Evolutionary conservation across 306 rosid species (phyloP), one percentile per base, ranked within the genome.

Genomic region (Cucurbita moschata): DNA sequence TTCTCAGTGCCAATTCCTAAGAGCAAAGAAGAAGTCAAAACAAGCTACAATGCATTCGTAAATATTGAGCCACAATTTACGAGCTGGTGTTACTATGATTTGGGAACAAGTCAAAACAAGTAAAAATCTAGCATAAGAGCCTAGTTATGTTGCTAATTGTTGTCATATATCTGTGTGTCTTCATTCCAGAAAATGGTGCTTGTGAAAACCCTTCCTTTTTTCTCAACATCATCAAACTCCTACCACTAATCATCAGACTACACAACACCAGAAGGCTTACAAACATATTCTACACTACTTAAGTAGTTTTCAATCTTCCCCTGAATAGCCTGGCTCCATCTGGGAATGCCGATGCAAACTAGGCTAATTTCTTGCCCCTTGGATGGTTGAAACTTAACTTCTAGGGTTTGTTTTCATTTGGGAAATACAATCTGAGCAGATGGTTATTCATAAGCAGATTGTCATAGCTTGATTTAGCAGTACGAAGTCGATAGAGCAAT

Each of bases 1-100:
- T 95, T 95, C 81, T 91, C 99, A 1, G 85, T 15, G 47, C 97
- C 99, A 77, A 95, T 81, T 71, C 97, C 98, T 93, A 74, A 23
- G 21, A 19, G 37, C 9, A 21, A 5, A 47, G 16, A 46, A 46
- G 11, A 67, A 12, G 42, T 67, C 19, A 67, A 67, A 65, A 65
- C 9, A 42, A 42, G 2, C 37, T n/a, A 40, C 44, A 64, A 64
- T 19, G 4, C 13, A 63, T 63, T 63, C 70, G 18, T 39, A 60
- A n/a, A 8, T 18, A 54, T 3, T 18, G 23, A 52, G 26, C 59
- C 23, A 54, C 26, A 8, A 7, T 10, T n/a, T n/a, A 53, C 2
- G 58, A 53, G 23, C 58, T 53, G 58, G 58, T 10, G 7, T 53
- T 53, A 53, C 58, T 5, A 53, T 23, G 6, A 3, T n/a, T 50